Base-by-base conservation (phyloP, 2,329 filamentous ascomycete genomes). In the Colletotrichum sp. region DNA sequence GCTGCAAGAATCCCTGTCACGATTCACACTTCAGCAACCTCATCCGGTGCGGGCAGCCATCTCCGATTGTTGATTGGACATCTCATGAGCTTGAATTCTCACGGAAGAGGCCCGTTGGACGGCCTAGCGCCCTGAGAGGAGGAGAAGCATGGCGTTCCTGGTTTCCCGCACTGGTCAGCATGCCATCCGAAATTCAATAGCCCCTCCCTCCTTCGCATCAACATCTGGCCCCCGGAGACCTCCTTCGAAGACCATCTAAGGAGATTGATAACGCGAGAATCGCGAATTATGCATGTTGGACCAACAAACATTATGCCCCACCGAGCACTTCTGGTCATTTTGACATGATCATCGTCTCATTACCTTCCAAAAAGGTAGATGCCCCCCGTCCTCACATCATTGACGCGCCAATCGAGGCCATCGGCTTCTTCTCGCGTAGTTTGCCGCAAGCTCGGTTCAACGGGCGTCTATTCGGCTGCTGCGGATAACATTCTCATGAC, bases 1-100 rank as follows among this genome's bases (percentile, higher is more conserved):
- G 68, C 62, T 79, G 79, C 78, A 79, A 70, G 79, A 76, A 71
- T 69, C 79, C 79, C 79, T 79, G 77, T 63, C 9, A 21, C 5
- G n/a, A 21, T 77, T 79, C 79, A 79, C 78, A 79, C 75, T 9
- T 71, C 60, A 30, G 65, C 60, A 34, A 75, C 62, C 66, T 28
- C 66, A 62, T 70, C 39, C 52, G 71, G 34, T 18, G 24, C 36
- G 59, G 60, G n/a, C 44, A 30, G 18, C 9, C 55, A 28, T 52
- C 49, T 70, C 36, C 64, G 55, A 8, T 8, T 8, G 9, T 16
- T 75, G 44, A 69, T 69, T 62, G 60, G 49, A 28, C 15, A 12
- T 70, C 30, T 39, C 39, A n/a, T 36, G 24, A 60, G 74, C 28
- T 69, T 70, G 71, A 62, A 21, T 66, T n/a, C 70, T 72, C 13